Evolutionary conservation across 805 yeast species (phyloP), one percentile per base, ranked within the genome.

Genomic region (Kuraishia ogatae): DNA sequence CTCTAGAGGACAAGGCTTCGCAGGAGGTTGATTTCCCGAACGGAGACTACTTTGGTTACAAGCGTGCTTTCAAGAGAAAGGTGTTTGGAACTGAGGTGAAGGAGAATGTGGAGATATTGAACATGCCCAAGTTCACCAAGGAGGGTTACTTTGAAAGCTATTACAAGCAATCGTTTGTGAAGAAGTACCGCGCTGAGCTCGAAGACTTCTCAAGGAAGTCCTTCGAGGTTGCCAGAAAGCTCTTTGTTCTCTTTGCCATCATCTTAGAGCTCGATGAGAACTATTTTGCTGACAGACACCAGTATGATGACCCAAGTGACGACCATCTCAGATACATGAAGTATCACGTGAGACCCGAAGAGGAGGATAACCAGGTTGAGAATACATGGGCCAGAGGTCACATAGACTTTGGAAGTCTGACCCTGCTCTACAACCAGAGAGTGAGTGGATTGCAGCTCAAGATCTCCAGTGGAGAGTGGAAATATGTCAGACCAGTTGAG

Each of bases 401-500:
- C 56, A 70, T 73, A 2, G 74, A 71, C 57, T 68, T 70, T 56
- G 74, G 73, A 2, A 64, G 67, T 20, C 61, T 71, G 51, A 70
- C 74, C 2, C 61, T 71, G 20, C 58, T 71, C 22, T 70, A 59
- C 61, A 68, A 69, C 56, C 74, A 71, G 57, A 66, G 66, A 7
- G 73, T 71, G 3, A 69, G 70, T 1, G 73, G 73, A 2, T 62
- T 71, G 26, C 74, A 71, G 53, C 66, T 70, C 51, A 67, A 64
- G 54, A 71, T 68, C 57, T 54, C 62, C 21, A 58, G 60, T 47
- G 74, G 72, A 0, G 57, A 60, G 7, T 71, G 74, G 74, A 66
- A 67, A 55, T 69, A 70, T 56, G 70, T 71, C 28, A 64, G 62
- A 53, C 73, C 73, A 1, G 70, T 68, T 8, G 60, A 60, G 7